phyloP scores from a whole-genome alignment of 495 filamentous ascomycete genomes.

The Amniculicola lignicola region DNA sequence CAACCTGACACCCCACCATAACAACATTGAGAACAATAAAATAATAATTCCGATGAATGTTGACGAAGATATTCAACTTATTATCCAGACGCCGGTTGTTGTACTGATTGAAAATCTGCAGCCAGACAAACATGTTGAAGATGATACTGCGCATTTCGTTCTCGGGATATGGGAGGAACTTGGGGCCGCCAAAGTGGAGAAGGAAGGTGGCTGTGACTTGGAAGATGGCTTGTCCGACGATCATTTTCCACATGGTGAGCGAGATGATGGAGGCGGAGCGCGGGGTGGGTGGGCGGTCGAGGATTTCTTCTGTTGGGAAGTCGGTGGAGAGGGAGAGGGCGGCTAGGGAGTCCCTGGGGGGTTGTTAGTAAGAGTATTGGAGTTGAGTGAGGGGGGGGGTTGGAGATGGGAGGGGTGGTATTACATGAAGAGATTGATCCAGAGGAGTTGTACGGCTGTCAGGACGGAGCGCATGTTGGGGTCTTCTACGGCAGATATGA shows the following conservation, averaged over 20 bases:
- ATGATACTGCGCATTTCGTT: slow-evolving; percentile 67
- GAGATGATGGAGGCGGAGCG: slow-evolving; percentile 75
- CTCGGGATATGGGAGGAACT: slow-evolving; percentile 56
- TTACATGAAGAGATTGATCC: slow-evolving; percentile 88
- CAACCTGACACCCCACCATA: slow-evolving; percentile 75
- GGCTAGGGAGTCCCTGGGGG: slow-evolving; percentile 66
- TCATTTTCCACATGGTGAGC: slow-evolving; percentile 95
- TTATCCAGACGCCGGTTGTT: slow-evolving; percentile 90
- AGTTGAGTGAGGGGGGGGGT: not conserved
- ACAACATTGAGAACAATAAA: slow-evolving; percentile 78
- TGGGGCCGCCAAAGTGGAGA: slow-evolving; percentile 67
- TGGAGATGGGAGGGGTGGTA: not conserved
- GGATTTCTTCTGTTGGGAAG: slow-evolving; percentile 71
- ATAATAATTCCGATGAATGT: slow-evolving; percentile 71
- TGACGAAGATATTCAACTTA: slow-evolving; percentile 85
- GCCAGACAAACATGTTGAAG: slow-evolving; percentile 95
- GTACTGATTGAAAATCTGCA: slow-evolving; percentile 96
- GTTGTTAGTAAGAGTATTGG: not conserved
- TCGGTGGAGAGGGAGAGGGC: slow-evolving; percentile 84
- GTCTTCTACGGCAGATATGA: slow-evolving; percentile 76
- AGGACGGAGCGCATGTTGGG: slow-evolving; percentile 65
- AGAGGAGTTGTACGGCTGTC: slow-evolving; percentile 81
- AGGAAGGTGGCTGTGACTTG: slow-evolving; percentile 75
- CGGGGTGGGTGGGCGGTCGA: slow-evolving; percentile 80
- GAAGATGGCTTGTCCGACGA: slow-evolving; percentile 79